Evolutionary conservation across 2,329 filamentous ascomycete species (phyloP), one percentile per base, ranked within the genome.

Genomic region (Juglanconis oblonga): DNA sequence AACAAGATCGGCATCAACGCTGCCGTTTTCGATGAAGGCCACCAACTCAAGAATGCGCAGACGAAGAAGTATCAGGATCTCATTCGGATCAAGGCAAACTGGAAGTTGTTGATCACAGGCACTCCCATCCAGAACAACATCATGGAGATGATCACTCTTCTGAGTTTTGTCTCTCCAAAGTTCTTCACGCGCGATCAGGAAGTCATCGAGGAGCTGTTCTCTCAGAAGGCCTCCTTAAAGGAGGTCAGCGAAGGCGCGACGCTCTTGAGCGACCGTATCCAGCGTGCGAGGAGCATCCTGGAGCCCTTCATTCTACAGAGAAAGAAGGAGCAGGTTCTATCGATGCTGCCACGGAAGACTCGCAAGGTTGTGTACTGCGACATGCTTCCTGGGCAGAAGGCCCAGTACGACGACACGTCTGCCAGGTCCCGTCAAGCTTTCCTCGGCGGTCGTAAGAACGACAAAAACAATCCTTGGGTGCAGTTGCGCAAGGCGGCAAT

Each of bases 71-170:
- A 97, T 73, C 84, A 86, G 68, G 88, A 90, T 62, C 80, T 98
- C 55, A 87, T 90, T 68, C 83, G 85, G 40, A 92, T 99, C 57
- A 84, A 83, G 0, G 88, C 92, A 0, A 78, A 85, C n/a, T 97
- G 95, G 81, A 87, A 92, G 63, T 83, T 99, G 54, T 81, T 99
- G 4, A 83, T 99, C 32, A 91, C 88, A 33, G 95, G 95, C 47
- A 99, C 95, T 0, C 95, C 95, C 0, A 82, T 99, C 2, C 91
- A 96, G 72, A 96, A 99, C 76, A 98, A 98, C 71, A 79, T 99
- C 24, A 88, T 94, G 70, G 95, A 99, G 75, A 85, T 99, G 68
- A 89, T 92, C 45, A 90, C 92, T 2, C 84, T 99, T 13, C 83
- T 99, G 11, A 91, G 89, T n/a, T 98, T 99, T 71, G 92, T 99